Base-by-base conservation (phyloP, 768 basidiomycete genomes). In the Lentinula aciculospora region DNA sequence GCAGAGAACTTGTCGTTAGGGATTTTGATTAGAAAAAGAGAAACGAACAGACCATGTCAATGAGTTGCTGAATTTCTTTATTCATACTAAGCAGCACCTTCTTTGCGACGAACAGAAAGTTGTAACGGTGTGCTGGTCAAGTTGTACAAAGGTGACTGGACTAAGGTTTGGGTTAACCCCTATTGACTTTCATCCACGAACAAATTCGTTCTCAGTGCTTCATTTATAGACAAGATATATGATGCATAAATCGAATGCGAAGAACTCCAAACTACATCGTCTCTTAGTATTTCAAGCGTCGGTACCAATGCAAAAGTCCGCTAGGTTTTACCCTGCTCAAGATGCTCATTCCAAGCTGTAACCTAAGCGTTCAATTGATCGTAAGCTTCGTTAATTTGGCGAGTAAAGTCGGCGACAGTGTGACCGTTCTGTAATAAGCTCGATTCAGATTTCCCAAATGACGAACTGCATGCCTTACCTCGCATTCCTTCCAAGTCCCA, bases 321-420 rank as follows among this genome's bases (percentile, higher is more conserved):
- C n/a, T n/a, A n/a, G n/a, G n/a, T n/a, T n/a, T n/a, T n/a, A n/a
- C n/a, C n/a, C n/a, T n/a, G n/a, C n/a, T n/a, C n/a, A n/a, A n/a
- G n/a, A n/a, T n/a, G n/a, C n/a, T n/a, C n/a, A n/a, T 13, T 10
- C 32, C 5, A 34, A 8, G 32, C 32, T 34, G 13, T 13, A 8
- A 34, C 23, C 21, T 34, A 59, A 40, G 60, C 63, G 67, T 92
- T 93, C 58, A 93, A 72, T 61, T 72, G 73, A 59, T 81, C 71
- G 65, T 88, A 92, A 66, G 86, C 92, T 13, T 82, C 75, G 56
- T 89, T 81, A 63, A 96, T 92, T 68, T 87, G 85, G 56, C 76
- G 69, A 32, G 90, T 82, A 69, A 96, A 94, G 68, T 95, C 92
- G 13, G 74, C 68, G 25, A 81, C 76, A 42, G 78, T 71, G 68